phyloP scores from a whole-genome alignment of 108 stramenopile genomes.

The Phaeodactylum tricornutum region DNA sequence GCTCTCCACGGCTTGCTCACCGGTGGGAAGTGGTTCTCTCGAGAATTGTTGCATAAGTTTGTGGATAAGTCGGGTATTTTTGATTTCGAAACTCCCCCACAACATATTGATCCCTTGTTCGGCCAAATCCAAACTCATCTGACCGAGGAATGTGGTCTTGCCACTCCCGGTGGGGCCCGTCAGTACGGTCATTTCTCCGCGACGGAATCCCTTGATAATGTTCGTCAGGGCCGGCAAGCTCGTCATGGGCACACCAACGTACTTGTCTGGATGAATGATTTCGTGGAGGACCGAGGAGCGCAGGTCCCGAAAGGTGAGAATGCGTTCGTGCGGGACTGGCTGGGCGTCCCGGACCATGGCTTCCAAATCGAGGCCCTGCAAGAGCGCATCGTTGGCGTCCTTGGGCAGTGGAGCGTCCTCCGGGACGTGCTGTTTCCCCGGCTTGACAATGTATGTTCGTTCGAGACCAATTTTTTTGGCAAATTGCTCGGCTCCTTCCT shows the following conservation, averaged over 20 bases:
- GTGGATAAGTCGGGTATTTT: slow-evolving; percentile 82
- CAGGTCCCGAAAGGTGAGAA: slow-evolving; percentile 72
- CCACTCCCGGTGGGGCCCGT: slow-evolving; percentile 87
- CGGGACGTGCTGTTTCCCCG: slow-evolving; percentile 2
- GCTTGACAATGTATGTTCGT: slow-evolving; percentile 61
- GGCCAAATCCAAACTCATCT: slow-evolving; percentile 87
- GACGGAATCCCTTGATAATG: slow-evolving; percentile 85
- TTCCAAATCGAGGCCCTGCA: slow-evolving; percentile 55
- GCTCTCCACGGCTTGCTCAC: slow-evolving; percentile 22
- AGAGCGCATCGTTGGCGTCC: slow-evolving; percentile 97
- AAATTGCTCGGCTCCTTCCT: slow-evolving; percentile 83
- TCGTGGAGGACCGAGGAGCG: slow-evolving; percentile 70
- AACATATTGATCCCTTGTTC: slow-evolving; percentile 83
- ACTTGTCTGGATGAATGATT: slow-evolving; percentile 69
- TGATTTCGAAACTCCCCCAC: slow-evolving; percentile 98
- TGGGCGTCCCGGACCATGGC: slow-evolving; percentile 46
- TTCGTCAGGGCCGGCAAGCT: slow-evolving; percentile 79
- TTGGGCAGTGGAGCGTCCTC: slow-evolving; percentile 60
- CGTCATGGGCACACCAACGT: slow-evolving; percentile 44
- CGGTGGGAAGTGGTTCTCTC: slow-evolving; percentile 51
- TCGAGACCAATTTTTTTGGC: slow-evolving; percentile 81
- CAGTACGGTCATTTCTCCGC: slow-evolving; percentile 94
- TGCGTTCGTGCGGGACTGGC: slow-evolving; percentile 57
- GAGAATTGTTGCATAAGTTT: slow-evolving; percentile 89
- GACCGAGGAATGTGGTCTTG: slow-evolving; percentile 92